Base-by-base conservation (phyloP, 2,329 filamentous ascomycete genomes). In the Penicillium nordicum region DNA sequence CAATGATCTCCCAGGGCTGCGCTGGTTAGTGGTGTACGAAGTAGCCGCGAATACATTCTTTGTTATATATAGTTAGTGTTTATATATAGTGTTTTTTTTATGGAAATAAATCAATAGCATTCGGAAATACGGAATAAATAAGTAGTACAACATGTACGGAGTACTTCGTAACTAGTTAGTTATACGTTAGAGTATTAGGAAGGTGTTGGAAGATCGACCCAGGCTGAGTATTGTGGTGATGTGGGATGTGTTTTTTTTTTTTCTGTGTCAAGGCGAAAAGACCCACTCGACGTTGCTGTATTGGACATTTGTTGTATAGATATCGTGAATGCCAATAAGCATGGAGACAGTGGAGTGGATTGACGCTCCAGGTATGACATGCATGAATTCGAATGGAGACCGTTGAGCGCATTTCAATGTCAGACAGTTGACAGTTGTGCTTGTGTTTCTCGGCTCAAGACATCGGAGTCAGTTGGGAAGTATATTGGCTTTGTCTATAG, bases 301-400 rank as follows among this genome's bases (percentile, higher is more conserved):
- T 40, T 47, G 36, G 16, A 25, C 23, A 14, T 8, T 12, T 18
- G 23, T 32, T 9, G 42, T 29, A 29, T 52, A 32, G 34, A 38
- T 47, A 32, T n/a, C 14, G 18, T 21, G 3, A 23, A 40, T 30
- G 25, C 25, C 37, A 41, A 29, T n/a, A 7, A 25, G 36, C 40
- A 41, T 46, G 46, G 29, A n/a, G 56, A 36, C 21, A 11, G 55
- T 52, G 42, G 42, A 50, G 45, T 60, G 42, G 48, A 49, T 62
- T 55, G 30, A 48, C 12, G 27, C 21, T 23, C 23, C 5, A 58
- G 55, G 57, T 63, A 65, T 65, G 62, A 61, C 62, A 62, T 66
- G 62, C 63, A 66, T 64, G 45, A 56, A 58, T 60, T 58, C 40
- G 5, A 30, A 55, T 51, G 44, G 42, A 32, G 48, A 32, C 42